Evolutionary conservation across 495 filamentous ascomycete species (phyloP).

Genomic region (Aspergillus ostianus): DNA sequence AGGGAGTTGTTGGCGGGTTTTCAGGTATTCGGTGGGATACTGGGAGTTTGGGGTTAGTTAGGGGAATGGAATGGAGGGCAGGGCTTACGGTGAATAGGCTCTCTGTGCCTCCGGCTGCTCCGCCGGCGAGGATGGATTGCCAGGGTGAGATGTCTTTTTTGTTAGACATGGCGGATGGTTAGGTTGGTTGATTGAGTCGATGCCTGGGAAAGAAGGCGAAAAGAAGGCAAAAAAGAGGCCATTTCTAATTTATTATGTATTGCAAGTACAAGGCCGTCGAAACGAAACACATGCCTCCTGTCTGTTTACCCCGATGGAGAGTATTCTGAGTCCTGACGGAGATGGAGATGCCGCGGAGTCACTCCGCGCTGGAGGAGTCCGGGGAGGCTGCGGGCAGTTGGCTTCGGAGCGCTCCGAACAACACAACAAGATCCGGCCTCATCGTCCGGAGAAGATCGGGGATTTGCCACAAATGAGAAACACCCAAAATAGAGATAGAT

Average conservation of each 20-base stretch:
- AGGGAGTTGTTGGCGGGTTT: conserved; percentile 23
- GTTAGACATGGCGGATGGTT: neutral
- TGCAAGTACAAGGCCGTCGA: too few relatives aligned
- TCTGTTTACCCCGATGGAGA: too few relatives aligned
- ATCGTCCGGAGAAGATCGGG: neutral
- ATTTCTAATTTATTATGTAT: too few relatives aligned
- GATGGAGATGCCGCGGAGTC: neutral
- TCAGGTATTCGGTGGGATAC: conserved; percentile 25
- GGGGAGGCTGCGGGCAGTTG: neutral
- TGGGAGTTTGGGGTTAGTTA: neutral
- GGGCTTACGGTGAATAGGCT: conserved; percentile 18
- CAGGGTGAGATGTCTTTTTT: conserved; percentile 14
- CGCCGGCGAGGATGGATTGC: conserved; percentile 26
- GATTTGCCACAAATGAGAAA: too few relatives aligned
- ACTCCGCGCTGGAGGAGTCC: conserved; percentile 5
- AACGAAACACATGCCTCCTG: too few relatives aligned
- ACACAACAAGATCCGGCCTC: neutral
- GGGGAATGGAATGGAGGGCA: neutral
- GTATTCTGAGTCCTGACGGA: too few relatives aligned
- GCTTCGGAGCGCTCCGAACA: conserved; percentile 2
- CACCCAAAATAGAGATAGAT: too few relatives aligned
- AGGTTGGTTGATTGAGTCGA: neutral
- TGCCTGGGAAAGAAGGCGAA: too few relatives aligned
- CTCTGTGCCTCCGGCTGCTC: conserved; percentile 20
- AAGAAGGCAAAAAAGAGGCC: too few relatives aligned